Evolutionary conservation across 306 rosid genomes (phyloP).

Genomic region (Chamaecrista fasciculata): DNA sequence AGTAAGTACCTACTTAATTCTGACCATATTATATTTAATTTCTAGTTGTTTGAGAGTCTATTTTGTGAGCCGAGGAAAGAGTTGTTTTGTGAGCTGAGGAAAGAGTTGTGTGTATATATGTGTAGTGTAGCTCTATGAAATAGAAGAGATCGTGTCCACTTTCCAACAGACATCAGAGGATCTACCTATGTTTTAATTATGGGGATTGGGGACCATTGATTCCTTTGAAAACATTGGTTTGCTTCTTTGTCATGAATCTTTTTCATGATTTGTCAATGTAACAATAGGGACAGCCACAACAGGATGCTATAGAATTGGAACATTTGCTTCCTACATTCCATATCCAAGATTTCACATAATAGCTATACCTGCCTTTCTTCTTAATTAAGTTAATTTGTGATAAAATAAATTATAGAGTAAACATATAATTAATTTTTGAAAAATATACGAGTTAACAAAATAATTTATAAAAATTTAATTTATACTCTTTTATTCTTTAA

Average conservation of each 20-base stretch:
- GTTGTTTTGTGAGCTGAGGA: constrained; percentile 27
- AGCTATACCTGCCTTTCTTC: not conserved
- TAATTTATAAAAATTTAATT: too few species aligned
- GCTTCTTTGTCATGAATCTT: not conserved
- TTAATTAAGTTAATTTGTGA: not conserved
- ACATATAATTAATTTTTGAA: too few species aligned
- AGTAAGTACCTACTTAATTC: too few species aligned
- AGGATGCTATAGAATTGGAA: not conserved
- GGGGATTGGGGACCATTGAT: constrained; percentile 37
- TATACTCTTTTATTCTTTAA: too few species aligned
- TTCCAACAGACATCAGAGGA: constrained; percentile 33
- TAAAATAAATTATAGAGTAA: too few species aligned
- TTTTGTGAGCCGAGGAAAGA: constrained; percentile 18
- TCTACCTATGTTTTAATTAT: constrained; percentile 24
- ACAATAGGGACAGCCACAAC: not conserved
- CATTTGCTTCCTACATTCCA: not conserved
- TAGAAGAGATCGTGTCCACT: constrained; percentile 25
- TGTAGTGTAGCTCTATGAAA: constrained; percentile 27
- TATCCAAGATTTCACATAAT: constrained; percentile 3
- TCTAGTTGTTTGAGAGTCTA: constrained; percentile 14
- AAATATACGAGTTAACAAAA: too few species aligned
- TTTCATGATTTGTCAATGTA: constrained; percentile 5
- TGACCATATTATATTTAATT: too few species aligned
- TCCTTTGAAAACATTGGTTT: constrained; percentile 7
- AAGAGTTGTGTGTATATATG: constrained; percentile 17